A percentile compares a stretch with the other conserved stretches of the same genome.
phyloP scores from a whole-genome alignment of 352 stramenopile genomes.

The Phytopythium boreale region DNA sequence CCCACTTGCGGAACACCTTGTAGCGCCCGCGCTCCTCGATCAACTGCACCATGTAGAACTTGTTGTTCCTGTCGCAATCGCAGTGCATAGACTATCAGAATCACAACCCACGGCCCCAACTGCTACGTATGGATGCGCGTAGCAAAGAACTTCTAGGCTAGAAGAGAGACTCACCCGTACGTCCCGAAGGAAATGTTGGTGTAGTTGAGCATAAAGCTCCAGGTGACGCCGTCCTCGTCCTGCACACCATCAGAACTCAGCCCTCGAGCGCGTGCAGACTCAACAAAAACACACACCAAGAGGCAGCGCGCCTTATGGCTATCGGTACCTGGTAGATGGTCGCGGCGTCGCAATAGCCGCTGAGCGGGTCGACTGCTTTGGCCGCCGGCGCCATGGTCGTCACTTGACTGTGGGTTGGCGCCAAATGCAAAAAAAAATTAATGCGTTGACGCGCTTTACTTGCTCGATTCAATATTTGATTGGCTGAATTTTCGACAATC shows the following conservation, averaged over 20 bases:
- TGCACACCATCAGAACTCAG: slow-evolving; percentile 2
- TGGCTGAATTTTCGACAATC: neutral
- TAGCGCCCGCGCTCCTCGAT: slow-evolving; percentile 40
- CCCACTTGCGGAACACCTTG: slow-evolving; percentile 69
- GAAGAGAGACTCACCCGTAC: slow-evolving; percentile 27
- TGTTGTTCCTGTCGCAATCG: slow-evolving; percentile 53
- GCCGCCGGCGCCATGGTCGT: neutral
- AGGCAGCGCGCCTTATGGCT: neutral
- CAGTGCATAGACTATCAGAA: neutral
- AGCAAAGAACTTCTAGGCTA: no score
- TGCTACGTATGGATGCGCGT: neutral
- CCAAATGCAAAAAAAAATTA: slow-evolving; percentile 1
- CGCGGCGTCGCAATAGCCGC: slow-evolving; percentile 20
- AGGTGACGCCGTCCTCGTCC: slow-evolving; percentile 27
- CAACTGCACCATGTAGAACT: slow-evolving; percentile 76
- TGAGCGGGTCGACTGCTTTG: slow-evolving; percentile 28
- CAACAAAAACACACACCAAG: neutral
- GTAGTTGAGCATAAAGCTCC: slow-evolving; percentile 51
- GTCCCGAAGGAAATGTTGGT: slow-evolving; percentile 47
- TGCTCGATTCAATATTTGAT: neutral
- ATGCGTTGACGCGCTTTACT: neutral
- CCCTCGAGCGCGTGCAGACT: neutral
- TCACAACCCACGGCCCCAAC: no score
- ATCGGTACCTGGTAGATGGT: slow-evolving; percentile 23
- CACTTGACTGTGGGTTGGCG: neutral